Conservation (phyloP, 768 basidiomycete species). For the Pleurotus citrinopileatus region DNA sequence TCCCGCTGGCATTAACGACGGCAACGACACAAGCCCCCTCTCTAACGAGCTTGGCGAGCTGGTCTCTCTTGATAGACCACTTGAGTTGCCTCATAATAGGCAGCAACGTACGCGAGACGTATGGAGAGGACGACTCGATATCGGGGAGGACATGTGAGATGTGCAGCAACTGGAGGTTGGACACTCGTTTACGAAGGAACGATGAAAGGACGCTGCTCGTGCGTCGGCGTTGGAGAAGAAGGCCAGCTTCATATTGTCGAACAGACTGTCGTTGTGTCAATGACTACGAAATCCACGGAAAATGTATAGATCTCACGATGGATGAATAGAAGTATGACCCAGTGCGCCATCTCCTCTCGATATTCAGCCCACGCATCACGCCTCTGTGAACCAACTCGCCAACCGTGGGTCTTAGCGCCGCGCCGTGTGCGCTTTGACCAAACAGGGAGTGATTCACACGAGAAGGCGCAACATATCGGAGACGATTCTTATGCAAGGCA, state of each 20-base stretch:
- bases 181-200: constrained; percentile 49
- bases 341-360: constrained; percentile 64
- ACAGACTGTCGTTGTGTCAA: constrained; percentile 46
- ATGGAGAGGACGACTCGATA: constrained; percentile 54
- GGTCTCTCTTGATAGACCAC: constrained; percentile 67
- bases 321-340: constrained; percentile 65
- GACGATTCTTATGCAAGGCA: constrained; percentile 57
- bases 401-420: constrained; percentile 59
- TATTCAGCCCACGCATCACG: constrained; percentile 64
- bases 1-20: constrained; percentile 12
- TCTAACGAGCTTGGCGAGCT: constrained; percentile 55
- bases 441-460: constrained; percentile 66
- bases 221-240: constrained; percentile 50
- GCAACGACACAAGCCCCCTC: constrained; percentile 29
- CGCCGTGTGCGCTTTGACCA: constrained; percentile 51
- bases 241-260: constrained; percentile 60
- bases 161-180: constrained; percentile 39
- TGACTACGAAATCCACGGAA: constrained; percentile 3
- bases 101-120: constrained; percentile 57
- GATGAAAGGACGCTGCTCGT: constrained; percentile 49
- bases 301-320: constrained; percentile 37
- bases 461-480: constrained; percentile 63
- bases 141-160: constrained; percentile 58
- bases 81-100: constrained; percentile 66
- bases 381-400: constrained; percentile 66